Evolutionary conservation across 2,329 filamentous ascomycete species (phyloP), one percentile per base, ranked within the genome.

Genomic region (Apiospora arundinis): DNA sequence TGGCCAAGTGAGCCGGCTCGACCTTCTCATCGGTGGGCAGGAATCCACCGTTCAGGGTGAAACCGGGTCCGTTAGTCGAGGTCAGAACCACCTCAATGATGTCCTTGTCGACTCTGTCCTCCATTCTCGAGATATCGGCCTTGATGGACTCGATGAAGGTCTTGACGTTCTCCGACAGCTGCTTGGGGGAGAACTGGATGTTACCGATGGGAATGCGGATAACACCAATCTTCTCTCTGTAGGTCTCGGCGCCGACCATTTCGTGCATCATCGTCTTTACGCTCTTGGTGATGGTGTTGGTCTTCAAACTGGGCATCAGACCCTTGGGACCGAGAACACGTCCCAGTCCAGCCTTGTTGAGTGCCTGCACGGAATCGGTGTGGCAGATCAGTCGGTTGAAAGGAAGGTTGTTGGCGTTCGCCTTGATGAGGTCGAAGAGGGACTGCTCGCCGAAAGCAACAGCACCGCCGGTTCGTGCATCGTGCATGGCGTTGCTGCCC

Each of bases 361-460:
- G 85, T 71, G 93, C 94, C 69, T 89, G 87, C 76, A 96, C 86
- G 76, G 92, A 95, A 76, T 93, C 90, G 68, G 88, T 87, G 82
- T 98, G 95, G 83, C 94, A 97, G 76, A 99, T 90, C 74, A 95
- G 92, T 70, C 93, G 88, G 81, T 98, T 96, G 80, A 98, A 99
- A 37, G 94, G 89, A 74, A 98, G 92, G 49, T 91, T 89, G 56
- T 93, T 95, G 67, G 89, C 32, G 85, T 79, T 91, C 88, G 74
- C 82, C 74, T 86, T 88, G 73, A 99, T 91, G 69, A 90, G 87
- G 69, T 94, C 90, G 80, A 99, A 97, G 5, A 99, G 86, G 2
- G 92, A 90, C 52, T 97, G 92, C 80, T 98, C 93, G 73, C 96
- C 96, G 0, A 95, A 94, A 4, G 95, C 86, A 0, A 91, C 88